Base-by-base conservation (phyloP, 2,329 filamentous ascomycete genomes). In the Fusarium pseudocircinatum region DNA sequence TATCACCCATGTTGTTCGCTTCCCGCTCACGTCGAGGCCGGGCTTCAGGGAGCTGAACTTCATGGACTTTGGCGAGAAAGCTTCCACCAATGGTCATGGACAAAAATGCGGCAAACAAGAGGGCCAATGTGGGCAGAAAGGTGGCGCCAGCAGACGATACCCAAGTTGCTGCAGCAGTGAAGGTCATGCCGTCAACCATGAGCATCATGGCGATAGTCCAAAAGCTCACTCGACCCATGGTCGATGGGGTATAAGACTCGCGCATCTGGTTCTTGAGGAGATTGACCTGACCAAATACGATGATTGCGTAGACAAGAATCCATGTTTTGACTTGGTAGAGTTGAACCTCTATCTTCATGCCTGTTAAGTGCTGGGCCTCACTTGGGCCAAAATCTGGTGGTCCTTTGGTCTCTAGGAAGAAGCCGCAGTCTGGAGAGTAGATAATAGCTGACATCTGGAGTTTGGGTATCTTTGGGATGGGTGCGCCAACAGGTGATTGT, bases 381-480 rank as follows among this genome's bases (percentile, higher is more conserved):
- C 80, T 80, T 1, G 85, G 82, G 1, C 87, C 77, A 67, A 85
- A 90, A 20, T 84, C 82, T 1, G 90, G 90, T 4, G 90, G 89
- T 0, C 91, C 91, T 75, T 89, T 90, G 20, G 88, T 88, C 76
- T 92, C 89, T 39, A 93, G 82, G 68, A 92, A 91, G 80, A 89
- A 92, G 8, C 86, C 88, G 75, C 91, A 93, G 78, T 93, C 91
- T 2, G 91, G 91, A 16, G 91, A 93, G 81, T 90, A 92, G 24
- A 92, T 83, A 28, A 92, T 85, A 11, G 88, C 84, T 4, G 91
- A 92, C 83, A 92, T 88, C 63, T 88, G 85, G 36, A 93, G 84
- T 36, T 82, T 84, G 6, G 91, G 90, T 13, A 88, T 81, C n/a
- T 77, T 80, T 10, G 84, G 84, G 36, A 89, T 84, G 6, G 90